phyloP scores from a whole-genome alignment of 441 rosid species.

The Eruca vesicaria region DNA sequence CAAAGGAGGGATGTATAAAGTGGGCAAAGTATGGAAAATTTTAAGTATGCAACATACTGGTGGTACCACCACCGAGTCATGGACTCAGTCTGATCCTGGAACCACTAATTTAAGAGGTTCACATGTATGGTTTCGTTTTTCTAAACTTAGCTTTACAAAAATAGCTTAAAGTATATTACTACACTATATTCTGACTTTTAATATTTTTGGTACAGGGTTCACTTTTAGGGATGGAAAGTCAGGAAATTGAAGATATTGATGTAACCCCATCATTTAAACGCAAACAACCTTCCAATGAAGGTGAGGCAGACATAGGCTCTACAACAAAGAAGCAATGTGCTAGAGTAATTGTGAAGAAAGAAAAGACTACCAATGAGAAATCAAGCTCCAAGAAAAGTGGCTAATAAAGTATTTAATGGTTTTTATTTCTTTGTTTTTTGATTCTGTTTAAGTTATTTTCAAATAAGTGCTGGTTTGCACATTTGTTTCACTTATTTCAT shows the following conservation, averaged over 20 bases:
- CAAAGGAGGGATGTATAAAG: too few species aligned
- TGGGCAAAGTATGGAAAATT: too few species aligned
- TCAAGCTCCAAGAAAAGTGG: not conserved
- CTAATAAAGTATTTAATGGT: not conserved
- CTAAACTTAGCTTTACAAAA: too few species aligned
- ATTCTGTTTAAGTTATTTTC: not conserved
- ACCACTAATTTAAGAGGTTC: not conserved
- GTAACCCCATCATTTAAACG: not conserved
- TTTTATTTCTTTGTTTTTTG: too few species aligned
- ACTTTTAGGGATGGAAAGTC: not conserved
- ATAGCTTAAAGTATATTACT: not conserved
- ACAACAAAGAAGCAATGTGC: not conserved
- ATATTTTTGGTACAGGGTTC: not conserved
- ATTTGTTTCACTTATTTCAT: too few species aligned
- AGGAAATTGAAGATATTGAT: not conserved
- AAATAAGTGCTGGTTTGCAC: not conserved
- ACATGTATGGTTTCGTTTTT: not conserved
- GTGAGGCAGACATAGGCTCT: not conserved
- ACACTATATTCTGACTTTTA: not conserved
- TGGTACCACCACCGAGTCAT: not conserved
- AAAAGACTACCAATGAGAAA: not conserved
- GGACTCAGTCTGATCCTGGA: not conserved
- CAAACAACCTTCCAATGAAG: not conserved
- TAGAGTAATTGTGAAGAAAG: not conserved
- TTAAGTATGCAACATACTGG: too few species aligned